phyloP scores from a whole-genome alignment of 2,329 filamentous ascomycete species.

The Fusarium compactum region DNA sequence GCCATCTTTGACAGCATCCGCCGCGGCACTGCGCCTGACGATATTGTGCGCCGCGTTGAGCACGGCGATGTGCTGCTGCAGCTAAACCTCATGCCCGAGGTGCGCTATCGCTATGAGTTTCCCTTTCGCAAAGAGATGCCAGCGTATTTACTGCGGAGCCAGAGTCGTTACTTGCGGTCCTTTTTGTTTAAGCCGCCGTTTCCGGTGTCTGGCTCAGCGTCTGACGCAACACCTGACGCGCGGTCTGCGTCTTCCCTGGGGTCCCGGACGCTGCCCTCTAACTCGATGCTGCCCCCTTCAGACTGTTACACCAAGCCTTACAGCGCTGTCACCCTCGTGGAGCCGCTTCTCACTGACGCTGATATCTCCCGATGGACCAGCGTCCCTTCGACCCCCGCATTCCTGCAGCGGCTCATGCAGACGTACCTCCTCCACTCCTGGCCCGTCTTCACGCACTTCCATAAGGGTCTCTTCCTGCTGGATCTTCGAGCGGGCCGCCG shows the following conservation, averaged over 20 bases:
- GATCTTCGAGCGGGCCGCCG: background rate
- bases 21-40: background rate
- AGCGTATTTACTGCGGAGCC: background rate
- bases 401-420: background rate
- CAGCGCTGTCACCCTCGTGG: background rate
- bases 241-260: background rate
- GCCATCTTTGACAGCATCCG: background rate
- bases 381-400: background rate
- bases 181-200: background rate
- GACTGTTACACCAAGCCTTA: background rate
- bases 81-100: background rate
- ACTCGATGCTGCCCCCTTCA: background rate
- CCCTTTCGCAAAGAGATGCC: background rate
- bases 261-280: background rate
- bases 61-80: background rate
- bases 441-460: background rate
- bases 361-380: background rate
- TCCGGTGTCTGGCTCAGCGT: background rate
- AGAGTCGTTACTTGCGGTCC: background rate
- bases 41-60: background rate
- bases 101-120: background rate
- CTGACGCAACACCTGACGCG: background rate
- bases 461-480: background rate
- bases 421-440: background rate
- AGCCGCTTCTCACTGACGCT: background rate